Percentiles rank a stretch among this genome's conserved stretches.
These are phyloP conservation scores for Suhomyces kunorum DNA, from an alignment of 1,139 yeast species.

Conservation along the genomic window DNA sequence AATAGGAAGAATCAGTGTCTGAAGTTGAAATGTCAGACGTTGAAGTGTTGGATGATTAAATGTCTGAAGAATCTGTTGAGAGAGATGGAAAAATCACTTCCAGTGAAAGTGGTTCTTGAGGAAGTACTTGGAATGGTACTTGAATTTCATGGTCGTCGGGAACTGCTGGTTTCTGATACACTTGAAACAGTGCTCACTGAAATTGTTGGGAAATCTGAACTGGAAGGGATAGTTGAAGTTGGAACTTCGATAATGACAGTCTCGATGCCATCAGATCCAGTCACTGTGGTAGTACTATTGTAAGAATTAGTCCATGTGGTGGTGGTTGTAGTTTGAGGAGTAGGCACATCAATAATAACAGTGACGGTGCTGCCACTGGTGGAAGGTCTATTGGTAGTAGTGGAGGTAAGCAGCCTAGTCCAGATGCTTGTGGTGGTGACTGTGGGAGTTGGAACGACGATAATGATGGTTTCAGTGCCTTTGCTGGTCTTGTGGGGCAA, in stretches of 20 bases:
- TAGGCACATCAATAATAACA: conserved; percentile 16
- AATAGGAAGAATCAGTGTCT: too few species aligned
- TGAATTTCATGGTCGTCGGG: too few species aligned
- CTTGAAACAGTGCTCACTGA: too few species aligned
- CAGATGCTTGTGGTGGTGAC: conserved; percentile 15
- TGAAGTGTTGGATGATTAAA: too few species aligned
- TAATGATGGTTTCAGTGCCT: conserved; percentile 15
- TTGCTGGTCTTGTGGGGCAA: conserved; percentile 15
- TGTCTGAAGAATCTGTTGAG: too few species aligned
- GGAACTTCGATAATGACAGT: conserved; percentile 23
- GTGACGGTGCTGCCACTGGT: conserved; percentile 12
- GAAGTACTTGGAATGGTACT: too few species aligned
- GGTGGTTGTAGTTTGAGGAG: conserved; percentile 7
- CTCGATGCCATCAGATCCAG: conserved; percentile 16
- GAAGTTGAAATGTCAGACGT: too few species aligned
- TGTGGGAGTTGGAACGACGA: conserved; percentile 19
- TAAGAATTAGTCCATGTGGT: conserved; percentile 3
- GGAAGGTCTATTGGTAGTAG: conserved; percentile 13
- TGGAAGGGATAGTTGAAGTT: conserved; percentile 16
- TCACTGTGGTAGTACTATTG: conserved; percentile 13
- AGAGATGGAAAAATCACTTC: too few species aligned
- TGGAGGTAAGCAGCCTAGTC: conserved; percentile 11
- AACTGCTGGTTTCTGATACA: too few species aligned
- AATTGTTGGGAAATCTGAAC: too few species aligned
- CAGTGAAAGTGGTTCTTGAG: too few species aligned